Conservation (phyloP, 176 grass and related monocot species). For the Microstegium vimineum region DNA sequence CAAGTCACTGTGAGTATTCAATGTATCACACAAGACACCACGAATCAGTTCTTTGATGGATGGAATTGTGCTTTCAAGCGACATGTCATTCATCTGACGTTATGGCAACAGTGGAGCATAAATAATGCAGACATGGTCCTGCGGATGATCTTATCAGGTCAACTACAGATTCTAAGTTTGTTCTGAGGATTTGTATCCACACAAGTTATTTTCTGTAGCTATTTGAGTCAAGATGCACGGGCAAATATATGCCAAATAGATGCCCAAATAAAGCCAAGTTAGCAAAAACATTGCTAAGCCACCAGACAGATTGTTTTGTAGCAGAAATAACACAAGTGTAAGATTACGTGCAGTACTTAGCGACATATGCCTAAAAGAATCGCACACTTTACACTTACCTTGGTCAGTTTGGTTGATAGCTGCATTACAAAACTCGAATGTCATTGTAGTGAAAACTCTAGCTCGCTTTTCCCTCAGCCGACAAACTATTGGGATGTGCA, state of each 20-base stretch:
- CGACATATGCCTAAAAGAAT: constrained; percentile 14
- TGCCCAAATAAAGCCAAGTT: constrained; percentile 27
- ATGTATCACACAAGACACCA: constrained; percentile 47
- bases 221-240: constrained; percentile 11
- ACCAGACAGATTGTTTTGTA: background rate
- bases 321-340: background rate
- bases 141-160: constrained; percentile 32
- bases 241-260: constrained; percentile 23
- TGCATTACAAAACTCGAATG: background rate
- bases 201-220: constrained; percentile 31
- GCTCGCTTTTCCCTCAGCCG: background rate
- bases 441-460: background rate
- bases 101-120: constrained; percentile 26
- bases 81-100: constrained; percentile 37
- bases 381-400: constrained; percentile 13
- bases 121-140: constrained; percentile 32
- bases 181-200: constrained; percentile 19
- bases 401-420: background rate
- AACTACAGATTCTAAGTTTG: constrained; percentile 36
- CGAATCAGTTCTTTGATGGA: constrained; percentile 44
- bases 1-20: constrained; percentile 19
- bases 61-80: constrained; percentile 30
- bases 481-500: constrained; percentile 15
- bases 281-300: background rate
- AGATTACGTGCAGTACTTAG: background rate